These are phyloP conservation scores for Hibiscus trionum DNA, from an alignment of 345 rosid genomes.

Conservation along the genomic window DNA sequence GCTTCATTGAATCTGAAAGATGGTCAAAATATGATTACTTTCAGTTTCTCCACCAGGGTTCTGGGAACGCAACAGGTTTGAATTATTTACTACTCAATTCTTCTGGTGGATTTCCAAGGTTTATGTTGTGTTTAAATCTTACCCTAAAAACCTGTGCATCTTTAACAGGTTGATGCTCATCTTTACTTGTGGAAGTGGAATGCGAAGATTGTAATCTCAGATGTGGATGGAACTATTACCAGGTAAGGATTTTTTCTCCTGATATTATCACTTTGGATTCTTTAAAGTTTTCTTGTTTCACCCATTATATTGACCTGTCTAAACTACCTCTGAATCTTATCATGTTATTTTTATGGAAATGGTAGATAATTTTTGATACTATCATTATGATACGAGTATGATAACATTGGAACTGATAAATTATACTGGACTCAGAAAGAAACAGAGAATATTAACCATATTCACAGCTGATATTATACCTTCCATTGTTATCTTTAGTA, in stretches of 20 bases:
- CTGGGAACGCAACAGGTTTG: slow-evolving; percentile 82
- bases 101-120: not conserved
- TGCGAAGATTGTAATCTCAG: slow-evolving; percentile 82
- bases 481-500: not conserved
- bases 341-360: not conserved
- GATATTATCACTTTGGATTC: not conserved
- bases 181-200: slow-evolving; percentile 94
- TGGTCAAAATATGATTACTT: slow-evolving; percentile 78
- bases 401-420: not conserved
- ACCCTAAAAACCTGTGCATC: slow-evolving; percentile 9
- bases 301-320: not conserved
- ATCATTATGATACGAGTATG: not conserved
- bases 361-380: not conserved
- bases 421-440: not conserved
- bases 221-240: slow-evolving; percentile 95
- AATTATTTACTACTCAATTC: not conserved
- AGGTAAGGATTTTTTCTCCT: slow-evolving; percentile 35
- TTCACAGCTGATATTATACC: not conserved
- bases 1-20: slow-evolving; percentile 85
- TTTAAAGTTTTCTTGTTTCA: not conserved
- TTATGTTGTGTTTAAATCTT: not conserved
- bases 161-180: slow-evolving; percentile 77
- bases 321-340: not conserved
- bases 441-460: not conserved
- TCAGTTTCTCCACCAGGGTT: slow-evolving; percentile 84